Conservation (phyloP, 2,329 filamentous ascomycete genomes). For the Fusarium sp. region DNA sequence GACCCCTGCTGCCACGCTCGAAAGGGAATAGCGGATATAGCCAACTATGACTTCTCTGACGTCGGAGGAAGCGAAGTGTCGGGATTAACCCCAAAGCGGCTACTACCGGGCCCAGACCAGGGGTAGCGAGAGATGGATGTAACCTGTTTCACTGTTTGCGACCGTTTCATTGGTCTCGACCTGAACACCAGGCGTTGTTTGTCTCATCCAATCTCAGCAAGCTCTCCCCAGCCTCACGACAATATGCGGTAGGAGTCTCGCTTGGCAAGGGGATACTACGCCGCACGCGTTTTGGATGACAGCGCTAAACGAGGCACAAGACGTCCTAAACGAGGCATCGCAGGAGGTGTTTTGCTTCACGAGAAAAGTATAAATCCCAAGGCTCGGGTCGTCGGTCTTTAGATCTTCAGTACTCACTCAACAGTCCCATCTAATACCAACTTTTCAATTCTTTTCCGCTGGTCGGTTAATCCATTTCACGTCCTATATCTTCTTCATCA, state of each 20-base stretch:
- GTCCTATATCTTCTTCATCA: neutral
- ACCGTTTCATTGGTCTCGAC: neutral
- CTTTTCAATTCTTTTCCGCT: slow-evolving; percentile 18
- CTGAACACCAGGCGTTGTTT: neutral
- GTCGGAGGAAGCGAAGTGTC: neutral
- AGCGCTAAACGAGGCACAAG: neutral
- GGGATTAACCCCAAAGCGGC: neutral
- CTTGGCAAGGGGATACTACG: neutral
- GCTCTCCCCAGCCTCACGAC: neutral
- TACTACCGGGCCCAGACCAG: neutral
- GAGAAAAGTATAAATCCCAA: slow-evolving; percentile 6
- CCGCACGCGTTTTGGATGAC: neutral
- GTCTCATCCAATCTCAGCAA: neutral
- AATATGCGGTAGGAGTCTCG: no score
- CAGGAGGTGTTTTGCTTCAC: neutral
- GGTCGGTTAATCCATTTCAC: slow-evolving; percentile 12
- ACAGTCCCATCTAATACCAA: neutral
- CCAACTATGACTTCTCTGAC: neutral
- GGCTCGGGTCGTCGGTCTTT: neutral
- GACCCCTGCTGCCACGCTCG: neutral
- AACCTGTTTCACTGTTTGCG: neutral
- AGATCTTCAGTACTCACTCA: slow-evolving; percentile 10
- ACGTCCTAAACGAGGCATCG: neutral
- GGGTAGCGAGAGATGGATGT: neutral
- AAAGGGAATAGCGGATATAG: neutral